phyloP scores from a whole-genome alignment of 2,329 filamentous ascomycete genomes.

The Blumeria graminis region DNA sequence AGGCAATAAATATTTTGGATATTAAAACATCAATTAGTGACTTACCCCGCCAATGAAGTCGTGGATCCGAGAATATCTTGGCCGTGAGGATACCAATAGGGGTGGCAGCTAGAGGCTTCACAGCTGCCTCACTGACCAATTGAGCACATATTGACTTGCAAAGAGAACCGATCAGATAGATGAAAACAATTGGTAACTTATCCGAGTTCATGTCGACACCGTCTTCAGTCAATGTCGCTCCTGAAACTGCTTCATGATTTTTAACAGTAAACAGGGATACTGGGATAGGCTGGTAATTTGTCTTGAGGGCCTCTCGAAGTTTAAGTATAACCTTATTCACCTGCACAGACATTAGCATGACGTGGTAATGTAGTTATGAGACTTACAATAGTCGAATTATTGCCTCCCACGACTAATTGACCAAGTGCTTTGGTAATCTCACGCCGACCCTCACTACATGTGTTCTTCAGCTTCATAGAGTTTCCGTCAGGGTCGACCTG shows the following conservation, averaged over 20 bases:
- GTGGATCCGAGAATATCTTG: constrained; percentile 45
- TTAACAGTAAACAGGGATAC: not conserved
- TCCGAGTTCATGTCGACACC: constrained; percentile 23
- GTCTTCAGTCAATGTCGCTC: constrained; percentile 17
- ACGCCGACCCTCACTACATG: constrained; percentile 39
- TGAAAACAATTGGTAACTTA: constrained; percentile 35
- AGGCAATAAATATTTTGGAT: constrained; percentile 59
- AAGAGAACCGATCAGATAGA: constrained; percentile 58
- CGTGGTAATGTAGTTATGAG: not conserved
- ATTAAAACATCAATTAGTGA: constrained; percentile 64
- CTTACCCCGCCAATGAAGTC: constrained; percentile 40
- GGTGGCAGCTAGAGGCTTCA: constrained; percentile 42
- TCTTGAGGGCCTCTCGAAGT: not conserved
- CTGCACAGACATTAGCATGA: constrained; percentile 1
- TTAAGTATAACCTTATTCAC: not conserved
- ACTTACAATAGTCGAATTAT: constrained; percentile 1
- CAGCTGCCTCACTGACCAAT: constrained; percentile 39
- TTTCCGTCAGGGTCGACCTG: not conserved
- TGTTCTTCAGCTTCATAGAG: constrained; percentile 29
- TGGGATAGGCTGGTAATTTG: not conserved
- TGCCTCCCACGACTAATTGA: constrained; percentile 30
- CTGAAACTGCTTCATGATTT: not conserved
- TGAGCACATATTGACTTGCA: constrained; percentile 50
- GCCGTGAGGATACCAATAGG: constrained; percentile 57
- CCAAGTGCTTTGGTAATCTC: constrained; percentile 49